These are phyloP conservation scores for Podospora appendiculata DNA, from an alignment of 495 filamentous ascomycete genomes.

Conservation along the genomic window DNA sequence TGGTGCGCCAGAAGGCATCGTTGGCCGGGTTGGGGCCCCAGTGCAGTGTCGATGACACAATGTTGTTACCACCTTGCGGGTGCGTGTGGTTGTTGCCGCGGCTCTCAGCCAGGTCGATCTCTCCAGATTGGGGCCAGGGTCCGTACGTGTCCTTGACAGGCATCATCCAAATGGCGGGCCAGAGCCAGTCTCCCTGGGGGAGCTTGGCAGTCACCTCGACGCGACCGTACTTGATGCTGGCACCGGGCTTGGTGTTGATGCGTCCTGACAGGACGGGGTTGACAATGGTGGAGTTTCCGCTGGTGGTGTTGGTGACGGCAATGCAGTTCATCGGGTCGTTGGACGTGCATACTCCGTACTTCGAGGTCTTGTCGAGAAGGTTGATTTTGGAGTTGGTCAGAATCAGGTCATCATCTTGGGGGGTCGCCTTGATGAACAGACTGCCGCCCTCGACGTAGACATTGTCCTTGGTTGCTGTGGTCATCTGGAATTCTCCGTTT, in stretches of 20 bases:
- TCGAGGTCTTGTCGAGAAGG: conserved; percentile 31
- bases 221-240: conserved; percentile 70
- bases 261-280: conserved; percentile 74
- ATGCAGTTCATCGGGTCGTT: conserved; percentile 48
- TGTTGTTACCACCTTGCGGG: conserved; percentile 70
- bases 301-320: conserved; percentile 52
- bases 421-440: conserved; percentile 69
- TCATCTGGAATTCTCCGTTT: conserved; percentile 73
- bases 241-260: conserved; percentile 62
- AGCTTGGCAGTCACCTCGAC: conserved; percentile 72
- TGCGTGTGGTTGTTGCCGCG: conserved; percentile 76
- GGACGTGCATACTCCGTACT: conserved; percentile 58
- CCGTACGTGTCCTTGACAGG: conserved; percentile 66
- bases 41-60: conserved; percentile 71
- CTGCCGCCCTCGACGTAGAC: conserved; percentile 60
- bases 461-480: conserved; percentile 62
- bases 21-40: conserved; percentile 60
- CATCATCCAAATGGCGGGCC: conserved; percentile 92
- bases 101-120: conserved; percentile 76
- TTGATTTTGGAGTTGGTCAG: conserved; percentile 56
- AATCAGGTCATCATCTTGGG: conserved; percentile 59
- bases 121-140: conserved; percentile 71
- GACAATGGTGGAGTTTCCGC: conserved; percentile 64
- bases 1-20: conserved; percentile 72
- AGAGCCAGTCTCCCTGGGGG: conserved; percentile 75